Conservation (phyloP, 768 basidiomycete species). For the Austroboletus eburneus region DNA sequence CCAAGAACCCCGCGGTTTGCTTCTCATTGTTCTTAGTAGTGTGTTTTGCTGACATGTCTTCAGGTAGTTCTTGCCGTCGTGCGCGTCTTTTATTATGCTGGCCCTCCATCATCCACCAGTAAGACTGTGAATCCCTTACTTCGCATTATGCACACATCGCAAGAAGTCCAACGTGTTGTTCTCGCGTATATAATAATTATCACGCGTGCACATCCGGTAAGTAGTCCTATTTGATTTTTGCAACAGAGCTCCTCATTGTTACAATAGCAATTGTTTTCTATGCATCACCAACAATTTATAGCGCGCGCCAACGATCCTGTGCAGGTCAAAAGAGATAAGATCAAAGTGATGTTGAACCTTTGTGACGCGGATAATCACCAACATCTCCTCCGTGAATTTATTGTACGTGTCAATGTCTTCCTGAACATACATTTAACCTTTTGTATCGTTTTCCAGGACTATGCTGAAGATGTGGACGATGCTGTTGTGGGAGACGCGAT, state of each 20-base stretch:
- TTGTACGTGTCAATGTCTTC: conserved; percentile 53
- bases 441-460: conserved; percentile 50
- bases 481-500: conserved; percentile 68
- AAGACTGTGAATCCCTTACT: conserved; percentile 71
- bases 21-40: background rate
- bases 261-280: conserved; percentile 49
- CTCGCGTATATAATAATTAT: conserved; percentile 68
- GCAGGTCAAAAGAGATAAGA: conserved; percentile 69
- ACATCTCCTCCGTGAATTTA: conserved; percentile 75
- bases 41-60: background rate
- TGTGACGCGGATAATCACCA: conserved; percentile 64
- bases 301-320: conserved; percentile 63
- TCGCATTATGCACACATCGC: conserved; percentile 60
- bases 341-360: conserved; percentile 66
- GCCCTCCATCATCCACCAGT: conserved; percentile 48
- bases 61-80: conserved; percentile 80
- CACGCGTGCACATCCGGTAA: conserved; percentile 62
- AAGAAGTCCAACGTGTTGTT: conserved; percentile 73
- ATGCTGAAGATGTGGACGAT: conserved; percentile 75
- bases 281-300: conserved; percentile 63
- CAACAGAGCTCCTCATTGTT: background rate
- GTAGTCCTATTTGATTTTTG: conserved; percentile 22
- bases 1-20: conserved; percentile 81
- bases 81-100: conserved; percentile 71
- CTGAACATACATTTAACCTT: too few relatives aligned